These are phyloP conservation scores for Diaporthe nobilis DNA, from an alignment of 2,329 filamentous ascomycete genomes.

Conservation along the genomic window DNA sequence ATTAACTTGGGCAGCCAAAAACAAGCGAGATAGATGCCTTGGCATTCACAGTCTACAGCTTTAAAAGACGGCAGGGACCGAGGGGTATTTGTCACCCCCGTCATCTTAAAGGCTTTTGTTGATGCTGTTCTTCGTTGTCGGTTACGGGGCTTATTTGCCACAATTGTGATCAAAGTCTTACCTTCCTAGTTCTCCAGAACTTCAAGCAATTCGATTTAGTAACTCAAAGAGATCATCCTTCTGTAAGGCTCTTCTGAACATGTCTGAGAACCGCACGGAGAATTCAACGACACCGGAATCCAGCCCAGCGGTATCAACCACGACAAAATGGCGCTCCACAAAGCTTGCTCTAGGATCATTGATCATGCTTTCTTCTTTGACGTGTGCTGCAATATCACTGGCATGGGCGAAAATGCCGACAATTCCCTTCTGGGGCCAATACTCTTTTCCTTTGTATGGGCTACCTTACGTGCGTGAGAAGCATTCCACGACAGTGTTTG, in stretches of 20 bases:
- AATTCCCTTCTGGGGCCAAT: not conserved
- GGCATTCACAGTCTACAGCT: too few species aligned
- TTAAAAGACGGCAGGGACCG: not conserved
- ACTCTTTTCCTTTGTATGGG: not conserved
- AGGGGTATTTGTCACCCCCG: not conserved
- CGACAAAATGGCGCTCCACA: not conserved
- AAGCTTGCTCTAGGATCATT: not conserved
- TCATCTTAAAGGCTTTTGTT: not conserved
- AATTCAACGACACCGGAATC: not conserved
- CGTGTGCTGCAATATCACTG: not conserved
- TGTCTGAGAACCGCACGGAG: not conserved
- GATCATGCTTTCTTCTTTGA: not conserved
- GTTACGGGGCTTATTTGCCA: not conserved
- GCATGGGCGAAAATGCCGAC: not conserved
- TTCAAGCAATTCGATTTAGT: too few species aligned
- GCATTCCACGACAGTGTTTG: accelerated
- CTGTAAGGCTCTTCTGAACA: not conserved
- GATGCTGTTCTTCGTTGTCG: not conserved
- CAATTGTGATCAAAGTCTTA: too few species aligned
- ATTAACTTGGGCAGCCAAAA: not conserved
- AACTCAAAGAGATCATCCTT: too few species aligned
- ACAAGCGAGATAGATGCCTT: accelerated
- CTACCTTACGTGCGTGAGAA: not conserved
- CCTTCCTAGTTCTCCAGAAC: too few species aligned
- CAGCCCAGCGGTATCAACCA: not conserved